Evolutionary conservation across 2,329 filamentous ascomycete species (phyloP).

Genomic region (Nemania sp.): DNA sequence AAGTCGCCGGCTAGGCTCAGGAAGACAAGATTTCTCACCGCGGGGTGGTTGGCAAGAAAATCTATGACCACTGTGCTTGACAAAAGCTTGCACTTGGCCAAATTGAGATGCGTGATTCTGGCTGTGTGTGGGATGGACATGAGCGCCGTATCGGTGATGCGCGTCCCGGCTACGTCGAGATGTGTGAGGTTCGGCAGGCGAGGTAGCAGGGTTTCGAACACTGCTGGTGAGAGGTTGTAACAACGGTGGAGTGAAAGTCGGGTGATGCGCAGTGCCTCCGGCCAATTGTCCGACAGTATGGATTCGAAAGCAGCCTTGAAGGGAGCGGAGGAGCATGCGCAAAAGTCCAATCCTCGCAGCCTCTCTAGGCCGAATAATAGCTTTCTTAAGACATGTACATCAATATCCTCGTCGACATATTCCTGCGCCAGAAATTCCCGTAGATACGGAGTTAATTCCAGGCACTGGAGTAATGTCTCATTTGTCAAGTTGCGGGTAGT

Average conservation of each 20-base stretch:
- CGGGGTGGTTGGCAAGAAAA: constrained; percentile 73
- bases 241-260: constrained; percentile 80
- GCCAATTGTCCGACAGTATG: constrained; percentile 57
- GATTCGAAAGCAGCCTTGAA: constrained; percentile 70
- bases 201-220: constrained; percentile 74
- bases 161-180: constrained; percentile 78
- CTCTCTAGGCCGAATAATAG: constrained; percentile 69
- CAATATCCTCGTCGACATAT: constrained; percentile 77
- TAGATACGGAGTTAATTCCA: constrained; percentile 72
- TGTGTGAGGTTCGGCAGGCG: constrained; percentile 72
- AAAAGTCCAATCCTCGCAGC: constrained; percentile 74
- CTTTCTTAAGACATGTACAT: constrained; percentile 69
- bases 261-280: constrained; percentile 61
- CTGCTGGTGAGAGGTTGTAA: constrained; percentile 66
- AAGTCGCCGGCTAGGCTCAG: constrained; percentile 75
- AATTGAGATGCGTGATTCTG: constrained; percentile 74
- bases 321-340: constrained; percentile 69
- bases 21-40: constrained; percentile 68
- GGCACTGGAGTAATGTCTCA: constrained; percentile 71
- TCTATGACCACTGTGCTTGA: constrained; percentile 68
- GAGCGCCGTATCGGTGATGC: constrained; percentile 73
- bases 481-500: constrained; percentile 77
- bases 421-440: constrained; percentile 81
- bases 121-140: constrained; percentile 73
- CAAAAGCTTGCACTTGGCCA: constrained; percentile 75